Evolutionary conservation across 306 rosid species (phyloP).

Genomic region (Prunus kanzakura): DNA sequence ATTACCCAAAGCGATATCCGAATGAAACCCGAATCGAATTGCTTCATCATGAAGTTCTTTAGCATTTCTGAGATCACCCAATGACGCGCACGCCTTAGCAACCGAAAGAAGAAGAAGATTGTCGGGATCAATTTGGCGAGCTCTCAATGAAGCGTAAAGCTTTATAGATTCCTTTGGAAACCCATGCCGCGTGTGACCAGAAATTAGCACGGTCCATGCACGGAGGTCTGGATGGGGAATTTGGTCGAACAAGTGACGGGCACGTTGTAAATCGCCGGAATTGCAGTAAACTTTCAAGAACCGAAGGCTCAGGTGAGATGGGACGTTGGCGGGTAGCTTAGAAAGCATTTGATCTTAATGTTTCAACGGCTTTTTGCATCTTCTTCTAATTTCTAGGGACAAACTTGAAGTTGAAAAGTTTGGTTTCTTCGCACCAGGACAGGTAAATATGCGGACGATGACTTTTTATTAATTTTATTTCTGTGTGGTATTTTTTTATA

Average conservation of each 20-base stretch:
- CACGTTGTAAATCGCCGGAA: constrained; percentile 42
- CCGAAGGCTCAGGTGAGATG: constrained; percentile 35
- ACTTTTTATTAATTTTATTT: too few relatives aligned
- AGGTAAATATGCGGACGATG: background rate
- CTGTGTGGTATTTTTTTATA: too few relatives aligned
- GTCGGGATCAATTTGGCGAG: constrained; percentile 28
- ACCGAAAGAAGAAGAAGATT: constrained; percentile 29
- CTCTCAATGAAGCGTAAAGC: constrained; percentile 26
- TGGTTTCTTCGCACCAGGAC: background rate
- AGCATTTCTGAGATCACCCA: constrained; percentile 29
- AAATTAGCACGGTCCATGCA: constrained; percentile 44
- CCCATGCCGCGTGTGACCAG: constrained; percentile 40
- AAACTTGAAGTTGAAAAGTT: background rate
- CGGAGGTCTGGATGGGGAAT: constrained; percentile 41
- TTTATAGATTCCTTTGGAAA: constrained; percentile 33
- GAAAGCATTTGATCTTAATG: constrained; percentile 27
- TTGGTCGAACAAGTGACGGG: constrained; percentile 47
- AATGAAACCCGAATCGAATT: background rate
- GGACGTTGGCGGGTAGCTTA: constrained; percentile 29
- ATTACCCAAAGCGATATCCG: constrained; percentile 1
- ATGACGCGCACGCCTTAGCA: constrained; percentile 45
- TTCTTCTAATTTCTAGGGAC: background rate
- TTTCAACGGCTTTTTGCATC: background rate
- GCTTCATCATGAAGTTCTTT: background rate
- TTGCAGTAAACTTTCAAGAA: constrained; percentile 27